A percentile compares a stretch with the other conserved stretches of the same genome.
phyloP scores from a whole-genome alignment of 495 filamentous ascomycete species.

The Choiromyces venosus region DNA sequence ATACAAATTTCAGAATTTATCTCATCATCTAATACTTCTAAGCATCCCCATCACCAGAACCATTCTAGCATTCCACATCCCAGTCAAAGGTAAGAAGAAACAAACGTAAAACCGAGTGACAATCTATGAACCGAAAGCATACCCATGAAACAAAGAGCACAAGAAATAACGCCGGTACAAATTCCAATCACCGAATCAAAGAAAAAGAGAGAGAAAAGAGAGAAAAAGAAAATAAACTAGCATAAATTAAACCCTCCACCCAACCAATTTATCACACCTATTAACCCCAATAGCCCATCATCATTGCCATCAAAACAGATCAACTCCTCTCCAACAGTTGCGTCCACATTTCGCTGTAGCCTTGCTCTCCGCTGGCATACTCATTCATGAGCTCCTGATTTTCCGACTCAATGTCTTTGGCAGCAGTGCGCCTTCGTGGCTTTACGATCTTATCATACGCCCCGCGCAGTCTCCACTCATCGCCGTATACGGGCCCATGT shows the following conservation, averaged over 20 bases:
- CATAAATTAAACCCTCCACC: too few species aligned
- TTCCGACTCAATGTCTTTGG: background rate
- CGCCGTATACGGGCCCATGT: background rate
- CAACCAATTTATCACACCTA: too few species aligned
- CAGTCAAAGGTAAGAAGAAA: background rate
- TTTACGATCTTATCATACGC: background rate
- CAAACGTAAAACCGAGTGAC: background rate
- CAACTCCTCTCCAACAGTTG: background rate
- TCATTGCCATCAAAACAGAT: background rate
- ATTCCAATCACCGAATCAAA: too few species aligned
- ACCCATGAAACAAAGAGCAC: background rate
- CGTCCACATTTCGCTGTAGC: background rate
- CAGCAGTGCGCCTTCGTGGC: background rate
- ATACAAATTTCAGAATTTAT: background rate
- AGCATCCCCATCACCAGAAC: background rate
- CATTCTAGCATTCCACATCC: background rate
- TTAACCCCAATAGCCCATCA: background rate
- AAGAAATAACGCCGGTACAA: background rate
- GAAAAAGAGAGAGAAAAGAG: background rate
- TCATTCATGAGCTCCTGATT: background rate
- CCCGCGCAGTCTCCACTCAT: background rate
- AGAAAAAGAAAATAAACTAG: background rate
- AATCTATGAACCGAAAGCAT: background rate
- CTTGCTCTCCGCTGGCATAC: background rate
- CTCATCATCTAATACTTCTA: background rate